phyloP scores from a whole-genome alignment of 306 rosid genomes.

The Quercus mongolica region DNA sequence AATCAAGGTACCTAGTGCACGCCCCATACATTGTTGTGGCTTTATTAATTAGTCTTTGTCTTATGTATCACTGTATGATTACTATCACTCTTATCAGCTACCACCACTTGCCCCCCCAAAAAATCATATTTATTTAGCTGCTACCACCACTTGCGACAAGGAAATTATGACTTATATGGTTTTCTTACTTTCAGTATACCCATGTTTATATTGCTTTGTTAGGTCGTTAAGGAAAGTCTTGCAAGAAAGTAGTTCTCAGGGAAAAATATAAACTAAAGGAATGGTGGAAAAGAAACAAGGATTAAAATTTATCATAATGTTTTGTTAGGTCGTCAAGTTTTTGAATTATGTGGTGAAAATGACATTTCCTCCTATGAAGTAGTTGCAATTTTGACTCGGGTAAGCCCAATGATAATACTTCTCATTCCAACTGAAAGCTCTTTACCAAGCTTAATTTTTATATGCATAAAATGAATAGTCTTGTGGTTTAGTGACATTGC shows the following conservation, averaged over 20 bases:
- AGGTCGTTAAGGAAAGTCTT: background rate
- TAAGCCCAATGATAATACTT: too few species aligned
- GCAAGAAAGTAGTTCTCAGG: background rate
- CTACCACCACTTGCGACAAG: slow-evolving; percentile 16
- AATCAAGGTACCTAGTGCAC: slow-evolving; percentile 34
- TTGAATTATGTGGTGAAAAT: too few species aligned
- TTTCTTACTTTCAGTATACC: background rate
- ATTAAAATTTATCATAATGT: background rate
- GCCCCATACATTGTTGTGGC: slow-evolving; percentile 15
- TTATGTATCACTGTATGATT: background rate
- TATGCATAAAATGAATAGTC: too few species aligned
- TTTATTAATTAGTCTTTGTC: slow-evolving; percentile 14
- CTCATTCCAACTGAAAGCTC: too few species aligned
- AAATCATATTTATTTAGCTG: background rate
- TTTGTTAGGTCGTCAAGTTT: background rate
- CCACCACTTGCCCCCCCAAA: too few species aligned
- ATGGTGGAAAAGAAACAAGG: background rate
- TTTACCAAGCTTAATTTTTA: too few species aligned
- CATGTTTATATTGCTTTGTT: background rate
- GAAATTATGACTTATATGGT: too few species aligned
- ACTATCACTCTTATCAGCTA: background rate
- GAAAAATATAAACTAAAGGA: background rate
- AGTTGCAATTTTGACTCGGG: too few species aligned
- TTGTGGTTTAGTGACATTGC: too few species aligned
- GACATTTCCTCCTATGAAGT: too few species aligned